These are phyloP conservation scores for Symmetrospora coprosmae DNA, from an alignment of 768 basidiomycete species.

Conservation along the genomic window DNA sequence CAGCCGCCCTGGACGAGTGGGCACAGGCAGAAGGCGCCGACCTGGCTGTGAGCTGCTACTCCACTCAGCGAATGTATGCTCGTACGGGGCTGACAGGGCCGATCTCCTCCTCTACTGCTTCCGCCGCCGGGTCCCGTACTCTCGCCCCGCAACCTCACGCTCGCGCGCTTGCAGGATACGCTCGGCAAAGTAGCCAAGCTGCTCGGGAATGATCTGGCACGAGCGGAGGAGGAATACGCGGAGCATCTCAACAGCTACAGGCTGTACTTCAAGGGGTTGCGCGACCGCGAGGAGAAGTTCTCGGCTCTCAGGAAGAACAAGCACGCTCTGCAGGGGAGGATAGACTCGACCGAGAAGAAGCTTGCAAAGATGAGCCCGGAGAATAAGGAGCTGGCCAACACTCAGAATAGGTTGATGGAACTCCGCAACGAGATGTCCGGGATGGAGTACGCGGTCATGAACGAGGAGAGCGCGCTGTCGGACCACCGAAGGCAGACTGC, in stretches of 20 bases:
- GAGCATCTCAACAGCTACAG: slow-evolving; percentile 28
- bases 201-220: slow-evolving; percentile 35
- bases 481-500: slow-evolving; percentile 40
- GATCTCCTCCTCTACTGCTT: background rate
- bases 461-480: slow-evolving; percentile 34
- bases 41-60: slow-evolving; percentile 32
- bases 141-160: no score
- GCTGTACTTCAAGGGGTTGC: slow-evolving; percentile 37
- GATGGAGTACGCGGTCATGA: slow-evolving; percentile 28
- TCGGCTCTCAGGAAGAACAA: slow-evolving; percentile 36
- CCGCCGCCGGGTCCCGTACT: background rate
- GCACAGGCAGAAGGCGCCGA: slow-evolving; percentile 39
- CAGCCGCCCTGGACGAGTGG: slow-evolving; percentile 35
- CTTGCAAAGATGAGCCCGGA: slow-evolving; percentile 41
- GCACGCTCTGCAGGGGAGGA: slow-evolving; percentile 36
- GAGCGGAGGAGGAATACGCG: slow-evolving; percentile 26
- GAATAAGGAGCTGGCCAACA: slow-evolving; percentile 39
- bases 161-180: slow-evolving; percentile 30
- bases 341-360: slow-evolving; percentile 40
- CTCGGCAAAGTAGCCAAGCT: slow-evolving; percentile 37
- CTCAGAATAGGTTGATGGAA: slow-evolving; percentile 37
- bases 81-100: no score
- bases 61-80: background rate
- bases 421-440: slow-evolving; percentile 39
- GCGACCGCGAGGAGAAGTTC: slow-evolving; percentile 39